These are phyloP conservation scores for Pinus albicaulis DNA, from an alignment of 75 land plant genomes.

Conservation along the genomic window DNA sequence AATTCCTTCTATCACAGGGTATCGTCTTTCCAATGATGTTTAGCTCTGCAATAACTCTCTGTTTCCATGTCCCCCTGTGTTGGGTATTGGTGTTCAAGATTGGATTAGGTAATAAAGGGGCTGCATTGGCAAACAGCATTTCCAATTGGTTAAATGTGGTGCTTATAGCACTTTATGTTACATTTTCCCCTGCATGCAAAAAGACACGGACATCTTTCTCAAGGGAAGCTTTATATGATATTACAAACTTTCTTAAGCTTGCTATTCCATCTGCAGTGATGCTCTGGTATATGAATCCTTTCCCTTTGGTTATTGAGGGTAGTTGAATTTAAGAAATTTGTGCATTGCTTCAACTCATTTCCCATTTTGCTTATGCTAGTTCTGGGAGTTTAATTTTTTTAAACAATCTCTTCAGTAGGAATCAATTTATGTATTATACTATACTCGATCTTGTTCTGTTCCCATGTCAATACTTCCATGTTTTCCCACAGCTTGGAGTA, in stretches of 20 bases:
- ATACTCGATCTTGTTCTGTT: no score
- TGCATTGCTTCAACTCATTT: not conserved
- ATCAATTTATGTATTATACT: no score
- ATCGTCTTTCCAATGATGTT: no score
- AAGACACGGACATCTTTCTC: no score
- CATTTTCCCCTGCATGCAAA: no score
- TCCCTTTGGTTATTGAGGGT: not conserved
- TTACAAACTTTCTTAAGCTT: no score
- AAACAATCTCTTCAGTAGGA: no score
- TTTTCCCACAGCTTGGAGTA: conserved; percentile 50
- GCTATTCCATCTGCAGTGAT: conserved; percentile 50
- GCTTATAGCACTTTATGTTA: conserved; percentile 7
- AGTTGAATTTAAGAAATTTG: not conserved
- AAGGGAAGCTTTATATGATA: no score
- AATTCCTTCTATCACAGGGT: conserved; percentile 8
- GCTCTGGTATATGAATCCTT: conserved; percentile 54
- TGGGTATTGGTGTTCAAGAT: conserved; percentile 62
- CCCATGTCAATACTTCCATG: not conserved
- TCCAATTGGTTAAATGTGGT: conserved; percentile 67
- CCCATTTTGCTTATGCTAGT: not conserved
- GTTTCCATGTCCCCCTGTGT: conserved; percentile 54
- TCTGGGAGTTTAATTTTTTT: not conserved
- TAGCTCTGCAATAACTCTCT: conserved; percentile 17
- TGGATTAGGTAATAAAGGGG: conserved; percentile 71
- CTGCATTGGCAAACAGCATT: conserved; percentile 14